These are phyloP conservation scores for Epichloe scottii DNA, from an alignment of 2,329 filamentous ascomycete genomes.

Conservation along the genomic window DNA sequence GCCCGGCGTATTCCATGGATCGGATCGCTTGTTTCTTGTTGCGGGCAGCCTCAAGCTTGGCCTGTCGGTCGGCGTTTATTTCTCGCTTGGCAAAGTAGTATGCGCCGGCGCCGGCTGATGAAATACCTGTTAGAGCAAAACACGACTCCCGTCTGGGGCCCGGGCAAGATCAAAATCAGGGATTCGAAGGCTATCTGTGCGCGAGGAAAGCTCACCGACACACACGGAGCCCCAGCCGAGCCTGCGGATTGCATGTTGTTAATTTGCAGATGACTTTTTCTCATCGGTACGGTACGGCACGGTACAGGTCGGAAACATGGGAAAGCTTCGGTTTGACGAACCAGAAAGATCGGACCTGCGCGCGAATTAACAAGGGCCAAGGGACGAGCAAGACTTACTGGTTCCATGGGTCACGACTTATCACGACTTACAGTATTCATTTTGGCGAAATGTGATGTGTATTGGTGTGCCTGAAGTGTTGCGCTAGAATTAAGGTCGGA, in stretches of 20 bases:
- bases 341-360: constrained; percentile 54
- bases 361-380: constrained; percentile 3
- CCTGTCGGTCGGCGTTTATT: constrained; percentile 80
- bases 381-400: neutral
- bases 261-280: neutral
- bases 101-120: constrained; percentile 68
- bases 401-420: constrained; percentile 19
- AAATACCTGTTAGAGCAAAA: neutral
- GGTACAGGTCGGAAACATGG: neutral
- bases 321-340: constrained; percentile 21
- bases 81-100: constrained; percentile 93
- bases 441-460: neutral
- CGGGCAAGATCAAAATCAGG: too few relatives aligned
- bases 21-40: constrained; percentile 49
- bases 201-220: constrained; percentile 46
- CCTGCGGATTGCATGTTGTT: constrained; percentile 36
- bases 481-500: neutral
- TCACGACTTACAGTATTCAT: constrained; percentile 43
- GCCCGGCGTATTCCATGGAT: constrained; percentile 37
- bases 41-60: constrained; percentile 54
- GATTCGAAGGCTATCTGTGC: neutral
- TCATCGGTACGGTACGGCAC: neutral
- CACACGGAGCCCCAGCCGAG: constrained; percentile 86
- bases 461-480: neutral
- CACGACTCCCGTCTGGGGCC: too few relatives aligned